Base-by-base conservation (phyloP, 257 asterid genomes). In the Plectranthus barbatus region DNA sequence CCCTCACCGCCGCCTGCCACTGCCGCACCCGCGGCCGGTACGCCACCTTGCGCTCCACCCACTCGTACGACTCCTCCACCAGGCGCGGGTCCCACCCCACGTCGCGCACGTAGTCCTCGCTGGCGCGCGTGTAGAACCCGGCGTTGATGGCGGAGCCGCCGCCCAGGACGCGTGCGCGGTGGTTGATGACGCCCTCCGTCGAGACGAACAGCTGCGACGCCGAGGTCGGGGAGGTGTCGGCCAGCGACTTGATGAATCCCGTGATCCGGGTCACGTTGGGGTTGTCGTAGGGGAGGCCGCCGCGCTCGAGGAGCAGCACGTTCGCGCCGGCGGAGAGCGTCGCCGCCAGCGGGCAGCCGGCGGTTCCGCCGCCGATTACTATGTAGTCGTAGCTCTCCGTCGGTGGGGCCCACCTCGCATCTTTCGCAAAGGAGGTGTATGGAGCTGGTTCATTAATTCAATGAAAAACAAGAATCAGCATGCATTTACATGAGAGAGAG, bases 281-380 rank as follows among this genome's bases (percentile, higher is more conserved):
- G 60, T 91, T 64, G 52, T 67, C 77, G 60, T 91, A 91, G 0
- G 98, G 96, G 11, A 88, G 66, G 11, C 86, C 94, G 26, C 98
- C 98, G 40, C 98, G 64, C 72, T 91, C 98, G 8, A 91, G 79
- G 24, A 91, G 55, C 0, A 82, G 67, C 1, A 91, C 95, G 19
- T 26, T 77, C 0, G 90, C 75, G 17, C 76, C 34, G 57, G 81
- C 69, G 9, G 98, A 88, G 17, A 91, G 88, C 3, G 94, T 88
- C 3, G 96, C 94, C 1, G 96, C 94, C 26, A 91, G 64, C 0
- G 90, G 79, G 71, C 96, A 87, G 6, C 97, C 98, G 8, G 91
- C 80, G 4, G 98, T 82, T n/a, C 98, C 95, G 17, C 96, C 98
- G 0, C 98, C 96, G 31, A 88, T 12, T 10, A 91, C n/a, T n/a